Evolutionary conservation across 768 basidiomycete species (phyloP).

Genomic region (Chalciporus chontae): DNA sequence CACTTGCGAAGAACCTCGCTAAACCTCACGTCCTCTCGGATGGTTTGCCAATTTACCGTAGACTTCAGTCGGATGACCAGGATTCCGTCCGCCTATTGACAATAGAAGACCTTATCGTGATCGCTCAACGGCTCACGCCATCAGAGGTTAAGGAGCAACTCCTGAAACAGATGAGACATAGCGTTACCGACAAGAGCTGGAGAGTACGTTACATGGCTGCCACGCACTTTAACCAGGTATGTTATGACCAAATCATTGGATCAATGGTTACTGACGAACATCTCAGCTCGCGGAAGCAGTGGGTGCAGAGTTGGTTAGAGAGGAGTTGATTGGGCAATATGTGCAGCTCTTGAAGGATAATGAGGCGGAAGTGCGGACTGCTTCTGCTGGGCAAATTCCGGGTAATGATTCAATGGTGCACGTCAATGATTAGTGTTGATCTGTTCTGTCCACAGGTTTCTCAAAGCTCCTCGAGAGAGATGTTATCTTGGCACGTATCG

Average conservation of each 20-base stretch:
- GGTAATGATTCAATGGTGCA: conserved; percentile 45
- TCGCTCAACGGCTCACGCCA: conserved; percentile 79
- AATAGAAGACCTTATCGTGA: conserved; percentile 91
- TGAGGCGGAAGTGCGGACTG: conserved; percentile 97
- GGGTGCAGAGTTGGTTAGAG: conserved; percentile 84
- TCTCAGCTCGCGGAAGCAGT: conserved; percentile 84
- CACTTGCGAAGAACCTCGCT: conserved; percentile 74
- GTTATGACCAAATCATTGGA: conserved; percentile 8
- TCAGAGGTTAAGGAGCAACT: conserved; percentile 91
- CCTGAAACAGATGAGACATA: conserved; percentile 81
- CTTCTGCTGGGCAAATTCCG: conserved; percentile 94
- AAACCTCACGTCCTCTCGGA: conserved; percentile 82
- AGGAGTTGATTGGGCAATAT: conserved; percentile 91
- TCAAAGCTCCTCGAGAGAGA: conserved; percentile 91
- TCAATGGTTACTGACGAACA: neutral
- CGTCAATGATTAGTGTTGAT: conserved; percentile 5
- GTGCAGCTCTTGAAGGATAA: conserved; percentile 95
- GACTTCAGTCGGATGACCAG: conserved; percentile 93
- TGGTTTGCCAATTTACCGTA: conserved; percentile 87
- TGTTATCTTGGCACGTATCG: conserved; percentile 86
- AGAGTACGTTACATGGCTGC: conserved; percentile 98
- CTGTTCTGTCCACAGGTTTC: conserved; percentile 61
- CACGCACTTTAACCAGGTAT: conserved; percentile 91
- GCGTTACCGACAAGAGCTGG: conserved; percentile 96
- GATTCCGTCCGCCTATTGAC: conserved; percentile 96